A percentile compares a stretch with the other conserved stretches of the same genome.
Conservation (phyloP, 129 eudicot species). For the Tanacetum coccineum region DNA sequence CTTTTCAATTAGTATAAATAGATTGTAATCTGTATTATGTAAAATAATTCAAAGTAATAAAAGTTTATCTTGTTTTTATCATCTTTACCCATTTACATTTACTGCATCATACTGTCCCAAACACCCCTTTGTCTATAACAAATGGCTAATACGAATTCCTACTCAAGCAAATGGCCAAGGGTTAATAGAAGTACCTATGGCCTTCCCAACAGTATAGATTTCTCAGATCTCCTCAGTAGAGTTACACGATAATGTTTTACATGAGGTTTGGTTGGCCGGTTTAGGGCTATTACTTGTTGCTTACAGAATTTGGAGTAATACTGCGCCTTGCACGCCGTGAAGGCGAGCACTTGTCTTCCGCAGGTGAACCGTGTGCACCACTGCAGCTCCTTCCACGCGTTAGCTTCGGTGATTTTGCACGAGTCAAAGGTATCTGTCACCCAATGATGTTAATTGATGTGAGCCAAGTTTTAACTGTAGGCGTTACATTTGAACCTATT, state of each 20-base stretch:
- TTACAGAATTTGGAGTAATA: constrained; percentile 29
- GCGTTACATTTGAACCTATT: no score
- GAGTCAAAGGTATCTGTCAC: constrained; percentile 65
- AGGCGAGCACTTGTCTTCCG: constrained; percentile 39
- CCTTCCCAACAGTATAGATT: no score
- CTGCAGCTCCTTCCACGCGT: constrained; percentile 65
- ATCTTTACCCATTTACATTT: no score
- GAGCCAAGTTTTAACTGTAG: constrained; percentile 6
- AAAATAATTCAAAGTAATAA: no score
- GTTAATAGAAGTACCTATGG: no score
- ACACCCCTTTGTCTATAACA: no score
- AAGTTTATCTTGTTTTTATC: no score
- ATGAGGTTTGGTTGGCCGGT: constrained; percentile 8
- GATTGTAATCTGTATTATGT: no score
- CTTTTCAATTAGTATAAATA: no score
- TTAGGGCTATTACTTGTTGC: constrained; percentile 24
- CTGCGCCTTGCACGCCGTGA: constrained; percentile 39
- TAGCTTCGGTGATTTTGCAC: constrained; percentile 77
- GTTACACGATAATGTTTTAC: constrained; percentile 9
- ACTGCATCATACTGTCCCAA: no score
- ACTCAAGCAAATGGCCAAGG: no score
- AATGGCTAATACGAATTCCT: no score
- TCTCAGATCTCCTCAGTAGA: not conserved
- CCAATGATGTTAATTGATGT: not conserved
- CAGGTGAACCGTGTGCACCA: constrained; percentile 36